These are phyloP conservation scores for Oxyria digyna DNA, from an alignment of 148 eudicot genomes.

Conservation along the genomic window DNA sequence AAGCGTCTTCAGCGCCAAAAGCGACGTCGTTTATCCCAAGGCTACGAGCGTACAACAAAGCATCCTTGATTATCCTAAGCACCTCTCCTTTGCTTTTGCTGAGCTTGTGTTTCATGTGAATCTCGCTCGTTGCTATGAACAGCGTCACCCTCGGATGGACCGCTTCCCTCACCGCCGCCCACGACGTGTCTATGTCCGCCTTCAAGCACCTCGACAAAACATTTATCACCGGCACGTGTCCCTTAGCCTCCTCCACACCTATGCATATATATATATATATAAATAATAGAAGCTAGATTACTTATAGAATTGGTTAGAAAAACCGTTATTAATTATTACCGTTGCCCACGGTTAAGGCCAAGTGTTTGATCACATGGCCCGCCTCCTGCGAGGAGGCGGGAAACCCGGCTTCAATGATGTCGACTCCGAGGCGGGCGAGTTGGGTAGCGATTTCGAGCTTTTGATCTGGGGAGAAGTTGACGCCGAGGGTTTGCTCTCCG, in stretches of 20 bases:
- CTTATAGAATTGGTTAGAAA: too few species aligned
- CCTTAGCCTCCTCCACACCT: conserved; percentile 23
- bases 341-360: conserved; percentile 60
- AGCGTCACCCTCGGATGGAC: conserved; percentile 68
- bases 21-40: not conserved
- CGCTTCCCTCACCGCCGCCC: conserved; percentile 80
- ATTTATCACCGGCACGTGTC: conserved; percentile 71
- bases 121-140: conserved; percentile 82
- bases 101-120: conserved; percentile 48
- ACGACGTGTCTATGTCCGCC: conserved; percentile 62
- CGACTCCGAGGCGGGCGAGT: conserved; percentile 65
- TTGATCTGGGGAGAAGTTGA: conserved; percentile 64
- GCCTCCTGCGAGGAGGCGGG: conserved; percentile 77
- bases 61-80: not conserved
- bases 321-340: too few species aligned
- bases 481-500: conserved; percentile 97
- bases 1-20: conserved; percentile 6
- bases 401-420: conserved; percentile 85
- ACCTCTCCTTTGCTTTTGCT: not conserved
- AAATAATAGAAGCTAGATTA: too few species aligned
- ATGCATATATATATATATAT: too few species aligned
- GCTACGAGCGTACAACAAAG: not conserved
- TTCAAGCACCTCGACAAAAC: conserved; percentile 75
- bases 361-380: conserved; percentile 51
- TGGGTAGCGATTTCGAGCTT: conserved; percentile 78